phyloP scores from a whole-genome alignment of 208 protist species.

The Trypanosoma boissoni region DNA sequence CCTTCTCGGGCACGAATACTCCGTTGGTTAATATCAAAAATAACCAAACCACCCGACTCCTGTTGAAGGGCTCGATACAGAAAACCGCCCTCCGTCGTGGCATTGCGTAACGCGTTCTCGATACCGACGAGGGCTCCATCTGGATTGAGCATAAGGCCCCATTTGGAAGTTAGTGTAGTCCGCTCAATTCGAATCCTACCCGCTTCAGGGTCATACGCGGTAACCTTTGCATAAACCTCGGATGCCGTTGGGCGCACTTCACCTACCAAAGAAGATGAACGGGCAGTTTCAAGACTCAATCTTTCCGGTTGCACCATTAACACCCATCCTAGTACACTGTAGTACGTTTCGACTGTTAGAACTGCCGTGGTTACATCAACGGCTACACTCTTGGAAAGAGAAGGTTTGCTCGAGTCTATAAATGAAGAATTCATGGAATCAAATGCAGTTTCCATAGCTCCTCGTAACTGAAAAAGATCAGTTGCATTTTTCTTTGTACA shows the following conservation, averaged over 20 bases:
- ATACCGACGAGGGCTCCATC: slow-evolving; percentile 39
- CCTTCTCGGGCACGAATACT: slow-evolving; percentile 22
- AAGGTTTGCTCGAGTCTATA: slow-evolving; percentile 18
- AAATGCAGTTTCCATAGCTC: slow-evolving; percentile 35
- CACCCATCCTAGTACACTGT: slow-evolving; percentile 54
- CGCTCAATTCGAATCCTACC: slow-evolving; percentile 48
- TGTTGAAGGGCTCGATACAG: slow-evolving; percentile 49
- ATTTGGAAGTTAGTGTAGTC: slow-evolving; percentile 22
- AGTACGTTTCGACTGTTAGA: slow-evolving; percentile 39
- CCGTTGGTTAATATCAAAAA: slow-evolving; percentile 45
- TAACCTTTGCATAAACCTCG: slow-evolving; percentile 27
- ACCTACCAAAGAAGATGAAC: neutral
- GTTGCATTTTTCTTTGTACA: slow-evolving; percentile 42
- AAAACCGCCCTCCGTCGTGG: slow-evolving; percentile 32
- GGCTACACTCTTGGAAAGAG: slow-evolving; percentile 11
- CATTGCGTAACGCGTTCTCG: slow-evolving; percentile 45
- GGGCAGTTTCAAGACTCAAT: slow-evolving; percentile 19
- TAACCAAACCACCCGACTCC: slow-evolving; percentile 23
- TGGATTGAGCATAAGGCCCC: slow-evolving; percentile 54
- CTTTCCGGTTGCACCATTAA: slow-evolving; percentile 49
- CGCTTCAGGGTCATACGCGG: slow-evolving; percentile 23
- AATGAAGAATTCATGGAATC: slow-evolving; percentile 33
- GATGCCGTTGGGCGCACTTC: slow-evolving; percentile 12
- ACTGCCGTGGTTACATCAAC: slow-evolving; percentile 29
- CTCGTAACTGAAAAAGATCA: slow-evolving; percentile 38